A percentile compares a stretch with the other conserved stretches of the same genome.
Conservation (phyloP, 331 rosid species). For the Ulmus americana region DNA sequence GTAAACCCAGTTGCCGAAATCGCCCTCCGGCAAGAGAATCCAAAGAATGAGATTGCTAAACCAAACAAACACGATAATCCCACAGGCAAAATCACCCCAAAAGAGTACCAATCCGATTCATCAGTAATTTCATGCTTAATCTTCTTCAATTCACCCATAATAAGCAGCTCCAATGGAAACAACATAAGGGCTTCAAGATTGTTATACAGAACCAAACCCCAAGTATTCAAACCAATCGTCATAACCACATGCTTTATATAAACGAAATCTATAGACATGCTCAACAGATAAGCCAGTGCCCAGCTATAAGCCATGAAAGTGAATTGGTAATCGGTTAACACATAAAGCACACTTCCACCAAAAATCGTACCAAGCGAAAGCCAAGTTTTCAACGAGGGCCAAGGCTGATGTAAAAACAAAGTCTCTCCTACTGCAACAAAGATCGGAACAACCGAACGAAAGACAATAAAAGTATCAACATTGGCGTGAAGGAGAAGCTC, state of each 20-base stretch:
- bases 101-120: conserved; percentile 15
- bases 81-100: conserved; percentile 14
- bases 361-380: conserved; percentile 4
- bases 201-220: conserved; percentile 17
- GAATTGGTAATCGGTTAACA: conserved; percentile 4
- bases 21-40: conserved; percentile 12
- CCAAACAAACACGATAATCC: conserved; percentile 13
- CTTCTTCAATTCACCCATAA: conserved; percentile 16
- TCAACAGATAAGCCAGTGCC: conserved; percentile 16
- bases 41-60: conserved; percentile 11
- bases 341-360: conserved; percentile 11
- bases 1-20: conserved; percentile 13
- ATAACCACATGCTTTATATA: conserved; percentile 18
- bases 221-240: conserved; percentile 13
- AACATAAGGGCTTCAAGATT: conserved; percentile 14
- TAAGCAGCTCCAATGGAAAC: conserved; percentile 14
- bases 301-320: conserved; percentile 12
- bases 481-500: conserved; percentile 18
- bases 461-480: conserved; percentile 16
- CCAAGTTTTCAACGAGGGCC: conserved; percentile 8
- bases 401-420: conserved; percentile 8
- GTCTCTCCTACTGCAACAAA: conserved; percentile 15
- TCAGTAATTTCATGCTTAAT: conserved; percentile 12
- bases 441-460: conserved; percentile 15
- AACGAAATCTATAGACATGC: conserved; percentile 16